Evolutionary conservation across 2,329 filamentous ascomycete genomes (phyloP).

Genomic region (Clonostachys rosea): DNA sequence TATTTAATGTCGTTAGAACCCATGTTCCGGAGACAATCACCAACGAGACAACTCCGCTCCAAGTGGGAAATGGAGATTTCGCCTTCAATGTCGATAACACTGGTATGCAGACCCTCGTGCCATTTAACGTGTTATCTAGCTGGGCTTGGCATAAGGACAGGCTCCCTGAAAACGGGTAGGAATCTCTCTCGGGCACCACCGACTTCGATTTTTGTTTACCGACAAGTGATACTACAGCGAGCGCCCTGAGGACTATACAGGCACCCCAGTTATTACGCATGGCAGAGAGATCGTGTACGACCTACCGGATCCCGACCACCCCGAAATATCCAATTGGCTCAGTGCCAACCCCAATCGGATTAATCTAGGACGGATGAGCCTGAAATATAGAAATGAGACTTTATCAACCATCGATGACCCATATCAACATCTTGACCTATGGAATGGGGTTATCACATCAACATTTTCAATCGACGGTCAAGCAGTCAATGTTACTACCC

Average conservation of each 20-base stretch:
- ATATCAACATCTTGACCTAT: conserved; percentile 11
- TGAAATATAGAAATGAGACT: conserved; percentile 23
- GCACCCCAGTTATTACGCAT: conserved; percentile 22
- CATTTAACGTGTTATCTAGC: conserved; percentile 39
- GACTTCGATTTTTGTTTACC: neutral
- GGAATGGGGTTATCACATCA: conserved; percentile 19
- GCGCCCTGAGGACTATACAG: conserved; percentile 19
- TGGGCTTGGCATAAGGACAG: conserved; percentile 48
- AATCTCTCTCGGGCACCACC: too few species aligned
- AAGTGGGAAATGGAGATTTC: too few species aligned
- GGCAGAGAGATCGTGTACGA: conserved; percentile 30
- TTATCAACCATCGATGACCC: conserved; percentile 20
- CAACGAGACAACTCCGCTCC: too few species aligned
- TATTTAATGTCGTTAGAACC: too few species aligned
- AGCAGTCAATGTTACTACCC: conserved; percentile 25
- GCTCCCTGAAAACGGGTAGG: conserved; percentile 24
- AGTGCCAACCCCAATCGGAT: conserved; percentile 41
- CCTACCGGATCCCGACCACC: conserved; percentile 24
- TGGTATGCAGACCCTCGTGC: conserved; percentile 26
- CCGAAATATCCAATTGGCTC: conserved; percentile 41
- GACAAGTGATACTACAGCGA: neutral
- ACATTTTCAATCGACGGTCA: conserved; percentile 21
- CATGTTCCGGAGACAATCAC: too few species aligned
- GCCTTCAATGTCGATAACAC: too few species aligned
- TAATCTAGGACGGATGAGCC: conserved; percentile 34